A percentile compares a stretch with the other conserved stretches of the same genome.
Conservation (phyloP, 169 alveolate species). For the Eimeria zaria region DNA sequence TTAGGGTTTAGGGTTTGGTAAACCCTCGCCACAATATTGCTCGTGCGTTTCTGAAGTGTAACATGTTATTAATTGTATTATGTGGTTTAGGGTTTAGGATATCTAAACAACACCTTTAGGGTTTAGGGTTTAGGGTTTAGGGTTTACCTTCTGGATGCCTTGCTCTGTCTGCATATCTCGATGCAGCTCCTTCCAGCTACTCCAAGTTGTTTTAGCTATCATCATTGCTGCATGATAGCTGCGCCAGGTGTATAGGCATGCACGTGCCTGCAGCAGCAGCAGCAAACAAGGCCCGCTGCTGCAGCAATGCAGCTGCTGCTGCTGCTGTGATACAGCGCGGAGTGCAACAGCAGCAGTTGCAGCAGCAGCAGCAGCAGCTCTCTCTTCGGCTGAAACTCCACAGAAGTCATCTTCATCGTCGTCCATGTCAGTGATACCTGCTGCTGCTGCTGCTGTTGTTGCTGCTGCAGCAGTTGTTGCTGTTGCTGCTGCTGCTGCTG, state of each 20-base stretch:
- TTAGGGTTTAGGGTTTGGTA: not conserved
- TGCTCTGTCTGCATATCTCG: conserved; percentile 7
- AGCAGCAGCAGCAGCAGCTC: conserved; percentile 24
- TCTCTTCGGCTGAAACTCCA: not conserved
- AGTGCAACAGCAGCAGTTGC: conserved; percentile 37
- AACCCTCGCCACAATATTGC: no score
- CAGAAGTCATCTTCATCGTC: conserved; percentile 5
- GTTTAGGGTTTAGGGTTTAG: conserved; percentile 11
- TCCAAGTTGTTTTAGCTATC: conserved; percentile 61
- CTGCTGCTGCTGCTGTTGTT: conserved; percentile 28
- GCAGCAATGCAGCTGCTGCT: conserved; percentile 50
- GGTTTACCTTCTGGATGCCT: conserved; percentile 38
- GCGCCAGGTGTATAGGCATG: conserved; percentile 31
- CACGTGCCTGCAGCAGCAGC: conserved; percentile 29
- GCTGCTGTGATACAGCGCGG: conserved; percentile 45
- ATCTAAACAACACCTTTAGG: no score
- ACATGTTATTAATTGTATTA: no score
- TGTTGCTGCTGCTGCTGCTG: conserved; percentile 5
- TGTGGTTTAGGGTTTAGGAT: no score
- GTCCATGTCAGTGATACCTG: not conserved
- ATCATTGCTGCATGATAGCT: conserved; percentile 44
- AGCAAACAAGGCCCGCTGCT: conserved; percentile 44
- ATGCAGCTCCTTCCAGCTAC: conserved; percentile 84
- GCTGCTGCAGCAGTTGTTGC: conserved; percentile 1
- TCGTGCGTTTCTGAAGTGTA: no score